phyloP scores from a whole-genome alignment of 176 grass and related monocot species.

The Thinopyrum elongatum region DNA sequence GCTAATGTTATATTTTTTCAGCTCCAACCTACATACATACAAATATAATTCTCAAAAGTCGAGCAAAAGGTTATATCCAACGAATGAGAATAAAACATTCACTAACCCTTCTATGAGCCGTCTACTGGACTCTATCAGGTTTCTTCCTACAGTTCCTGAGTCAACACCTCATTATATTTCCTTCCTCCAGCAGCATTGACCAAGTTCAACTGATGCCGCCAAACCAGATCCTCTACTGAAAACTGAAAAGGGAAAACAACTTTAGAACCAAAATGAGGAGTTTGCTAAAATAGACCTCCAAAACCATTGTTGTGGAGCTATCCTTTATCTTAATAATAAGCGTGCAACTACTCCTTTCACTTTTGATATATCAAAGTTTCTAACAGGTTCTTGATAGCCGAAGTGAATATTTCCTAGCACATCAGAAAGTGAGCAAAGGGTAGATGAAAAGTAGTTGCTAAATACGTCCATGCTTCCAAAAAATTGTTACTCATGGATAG shows the following conservation, averaged over 20 bases:
- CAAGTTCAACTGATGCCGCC: neutral
- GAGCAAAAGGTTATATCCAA: constrained; percentile 17
- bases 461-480: no score
- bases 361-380: constrained; percentile 89
- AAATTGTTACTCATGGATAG: no score
- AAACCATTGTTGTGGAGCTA: constrained; percentile 63
- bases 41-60: constrained; percentile 2
- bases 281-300: constrained; percentile 61
- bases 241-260: neutral
- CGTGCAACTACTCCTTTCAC: constrained; percentile 91
- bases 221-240: constrained; percentile 9
- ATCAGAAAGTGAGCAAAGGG: no score
- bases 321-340: constrained; percentile 87
- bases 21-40: constrained; percentile 63
- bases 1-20: constrained; percentile 66
- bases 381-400: constrained; percentile 73
- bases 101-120: constrained; percentile 72
- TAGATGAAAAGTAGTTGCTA: neutral
- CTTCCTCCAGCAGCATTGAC: constrained; percentile 61
- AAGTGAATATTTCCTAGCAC: constrained; percentile 65
- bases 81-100: constrained; percentile 10
- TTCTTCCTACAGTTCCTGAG: constrained; percentile 76
- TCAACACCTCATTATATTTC: constrained; percentile 92
- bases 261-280: neutral
- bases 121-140: constrained; percentile 70